Evolutionary conservation across 2,329 filamentous ascomycete species (phyloP).

Genomic region (Dryadomyces quercus-mongolicae): DNA sequence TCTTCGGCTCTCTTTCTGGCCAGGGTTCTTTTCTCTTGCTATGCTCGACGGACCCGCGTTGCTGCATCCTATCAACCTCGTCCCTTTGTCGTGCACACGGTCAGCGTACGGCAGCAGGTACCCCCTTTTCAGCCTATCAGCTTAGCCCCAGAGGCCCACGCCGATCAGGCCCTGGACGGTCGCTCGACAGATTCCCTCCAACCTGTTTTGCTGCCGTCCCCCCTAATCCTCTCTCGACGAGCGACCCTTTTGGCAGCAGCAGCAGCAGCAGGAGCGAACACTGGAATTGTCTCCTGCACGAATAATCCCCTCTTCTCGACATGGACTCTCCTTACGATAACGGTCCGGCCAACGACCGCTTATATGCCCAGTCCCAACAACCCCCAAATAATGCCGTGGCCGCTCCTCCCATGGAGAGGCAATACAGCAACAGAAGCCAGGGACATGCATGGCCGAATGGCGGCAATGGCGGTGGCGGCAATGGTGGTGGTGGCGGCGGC

Average conservation of each 20-base stretch:
- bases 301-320: too few relatives aligned
- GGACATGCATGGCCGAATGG: slow-evolving; percentile 7
- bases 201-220: background rate
- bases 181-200: background rate
- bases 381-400: slow-evolving; percentile 5
- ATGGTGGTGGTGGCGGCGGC: slow-evolving; percentile 1
- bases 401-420: slow-evolving; percentile 16
- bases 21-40: background rate
- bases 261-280: too few relatives aligned
- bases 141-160: background rate
- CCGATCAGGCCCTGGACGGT: background rate
- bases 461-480: slow-evolving; percentile 11
- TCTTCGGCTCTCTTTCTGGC: background rate
- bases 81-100: background rate
- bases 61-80: background rate
- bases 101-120: background rate
- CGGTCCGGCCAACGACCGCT: slow-evolving; percentile 25
- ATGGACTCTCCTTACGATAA: slow-evolving; percentile 37
- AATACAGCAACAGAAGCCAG: slow-evolving; percentile 10
- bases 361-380: slow-evolving; percentile 10
- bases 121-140: background rate
- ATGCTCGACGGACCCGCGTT: background rate
- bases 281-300: too few relatives aligned
- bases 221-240: background rate
- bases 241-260: background rate